Conservation (phyloP, 148 eudicot species). For the Dianthus caryophyllus region DNA sequence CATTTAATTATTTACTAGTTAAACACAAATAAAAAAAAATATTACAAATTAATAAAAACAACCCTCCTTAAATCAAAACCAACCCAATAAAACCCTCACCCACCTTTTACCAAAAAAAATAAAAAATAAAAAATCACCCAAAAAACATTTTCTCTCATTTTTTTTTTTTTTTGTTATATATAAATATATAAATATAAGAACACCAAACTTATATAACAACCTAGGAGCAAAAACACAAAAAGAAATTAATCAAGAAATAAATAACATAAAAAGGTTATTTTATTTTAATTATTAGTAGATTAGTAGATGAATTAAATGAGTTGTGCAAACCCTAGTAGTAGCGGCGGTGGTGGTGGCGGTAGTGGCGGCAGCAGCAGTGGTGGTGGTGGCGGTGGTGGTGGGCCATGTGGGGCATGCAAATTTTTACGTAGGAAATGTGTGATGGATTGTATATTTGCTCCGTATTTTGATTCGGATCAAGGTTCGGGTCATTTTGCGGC, state of each 20-base stretch:
- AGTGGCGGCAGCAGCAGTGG: slow-evolving; percentile 50
- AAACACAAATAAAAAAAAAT: not conserved
- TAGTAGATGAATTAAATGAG: slow-evolving; percentile 15
- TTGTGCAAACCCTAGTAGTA: slow-evolving; percentile 41
- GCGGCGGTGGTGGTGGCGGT: slow-evolving; percentile 25
- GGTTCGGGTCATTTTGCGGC: slow-evolving; percentile 96
- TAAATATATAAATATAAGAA: no score
- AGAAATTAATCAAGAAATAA: no score
- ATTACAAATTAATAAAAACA: not conserved
- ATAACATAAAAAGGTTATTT: no score
- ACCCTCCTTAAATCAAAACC: not conserved
- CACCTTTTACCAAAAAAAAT: slow-evolving; percentile 4
- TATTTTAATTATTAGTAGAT: no score
- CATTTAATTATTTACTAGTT: no score
- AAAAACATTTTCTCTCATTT: no score
- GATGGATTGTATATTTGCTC: slow-evolving; percentile 81
- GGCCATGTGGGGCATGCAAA: slow-evolving; percentile 98
- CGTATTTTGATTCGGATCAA: slow-evolving; percentile 88
- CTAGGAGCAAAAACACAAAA: no score
- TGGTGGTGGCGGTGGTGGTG: slow-evolving; percentile 40
- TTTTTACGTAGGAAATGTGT: slow-evolving; percentile 86
- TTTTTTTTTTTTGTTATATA: no score
- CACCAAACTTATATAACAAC: no score
- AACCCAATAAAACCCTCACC: slow-evolving; percentile 26
- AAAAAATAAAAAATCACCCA: no score